Evolutionary conservation across 2,329 filamentous ascomycete species (phyloP).

Genomic region (Calycina marina): DNA sequence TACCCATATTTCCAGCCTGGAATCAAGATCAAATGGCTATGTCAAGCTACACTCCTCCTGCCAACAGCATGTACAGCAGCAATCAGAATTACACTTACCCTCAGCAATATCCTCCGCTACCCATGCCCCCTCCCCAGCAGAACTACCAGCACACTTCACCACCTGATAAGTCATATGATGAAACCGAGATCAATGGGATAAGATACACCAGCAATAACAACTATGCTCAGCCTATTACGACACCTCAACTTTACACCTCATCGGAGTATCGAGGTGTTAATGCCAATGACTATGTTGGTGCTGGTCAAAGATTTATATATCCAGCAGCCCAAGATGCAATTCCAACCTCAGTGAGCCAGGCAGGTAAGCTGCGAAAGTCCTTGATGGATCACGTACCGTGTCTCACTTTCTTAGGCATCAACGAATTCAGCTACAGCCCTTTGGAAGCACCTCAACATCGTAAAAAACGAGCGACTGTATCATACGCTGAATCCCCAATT

Average conservation of each 20-base stretch:
- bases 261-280: conserved; percentile 22
- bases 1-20: conserved; percentile 21
- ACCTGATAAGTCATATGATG: conserved; percentile 33
- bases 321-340: conserved; percentile 9
- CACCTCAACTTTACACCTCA: too few relatives aligned
- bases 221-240: too few relatives aligned
- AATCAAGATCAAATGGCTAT: conserved; percentile 17
- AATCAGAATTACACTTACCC: conserved; percentile 7
- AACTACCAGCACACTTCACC: conserved; percentile 13
- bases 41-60: conserved; percentile 12
- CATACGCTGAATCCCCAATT: too few relatives aligned
- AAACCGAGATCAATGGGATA: conserved; percentile 64
- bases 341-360: too few relatives aligned
- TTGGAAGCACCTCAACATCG: too few relatives aligned
- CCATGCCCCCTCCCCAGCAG: conserved; percentile 9
- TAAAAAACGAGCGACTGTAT: too few relatives aligned
- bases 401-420: too few relatives aligned
- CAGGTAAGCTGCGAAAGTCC: too few relatives aligned
- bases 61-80: conserved; percentile 8
- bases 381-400: too few relatives aligned
- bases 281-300: conserved; percentile 12
- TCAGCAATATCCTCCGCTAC: conserved; percentile 14
- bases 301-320: conserved; percentile 13
- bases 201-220: too few relatives aligned
- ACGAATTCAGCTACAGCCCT: too few relatives aligned